Base-by-base conservation (phyloP, 192 early-diverging fungal genomes). In the Diversispora epigaea region DNA sequence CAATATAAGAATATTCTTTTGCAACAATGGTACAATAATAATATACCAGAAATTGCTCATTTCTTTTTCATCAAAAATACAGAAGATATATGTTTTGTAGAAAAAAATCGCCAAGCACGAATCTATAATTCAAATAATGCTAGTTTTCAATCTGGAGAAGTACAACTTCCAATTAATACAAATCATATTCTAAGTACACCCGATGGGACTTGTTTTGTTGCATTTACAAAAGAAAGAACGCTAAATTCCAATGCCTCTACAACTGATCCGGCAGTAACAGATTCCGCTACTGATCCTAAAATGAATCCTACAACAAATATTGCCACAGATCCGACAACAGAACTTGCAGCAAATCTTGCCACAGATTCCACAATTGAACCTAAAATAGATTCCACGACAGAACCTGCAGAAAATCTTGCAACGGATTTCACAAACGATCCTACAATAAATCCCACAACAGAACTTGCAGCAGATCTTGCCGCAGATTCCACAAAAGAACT, bases 1-100 rank as follows among this genome's bases (percentile, higher is more conserved):
- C 54, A 60, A 4, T 70, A 77, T 70, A 15, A 43, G 3, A 77
- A 77, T 57, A 77, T 77, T 58, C 41, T 45, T 67, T 25, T 77
- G 9, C n/a, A 22, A 39, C 76, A 55, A n/a, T 77, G 50, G 49
- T 69, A 70, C 56, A 68, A 77, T 56, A 22, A 71, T 25, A 45
- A 15, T 54, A 19, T 43, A 19, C 73, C 76, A 1, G 50, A 68
- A 9, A 54, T 77, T 1, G 5, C 65, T 3, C 66, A 70, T 68
- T 70, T 77, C 22, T 46, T 77, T 39, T 77, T 68, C 17, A 68
- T 77, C 17, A 77, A 55, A 39, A 62, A 70, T 57, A 77, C 76
- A 3, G 67, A 68, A 25, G 66, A 67, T 39, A 55, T 71, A 40
- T 71, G 70, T 71, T 32, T 32, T 32, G 25, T 32, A 9, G 71